Evolutionary conservation across 2,329 filamentous ascomycete genomes (phyloP).

Genomic region (Emergomyces pasteurianus): DNA sequence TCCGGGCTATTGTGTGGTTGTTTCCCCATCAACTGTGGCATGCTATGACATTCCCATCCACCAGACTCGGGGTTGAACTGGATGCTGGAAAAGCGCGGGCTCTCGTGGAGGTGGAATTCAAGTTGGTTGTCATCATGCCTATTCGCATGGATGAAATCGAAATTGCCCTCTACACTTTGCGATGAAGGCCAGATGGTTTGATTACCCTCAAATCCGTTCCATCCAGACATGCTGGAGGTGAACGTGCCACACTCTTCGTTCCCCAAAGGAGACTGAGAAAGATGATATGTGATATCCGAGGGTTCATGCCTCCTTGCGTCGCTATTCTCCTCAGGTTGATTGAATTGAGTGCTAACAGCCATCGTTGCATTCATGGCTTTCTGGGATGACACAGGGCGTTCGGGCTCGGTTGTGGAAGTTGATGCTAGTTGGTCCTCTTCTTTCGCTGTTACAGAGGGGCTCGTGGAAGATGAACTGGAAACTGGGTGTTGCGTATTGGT

Average conservation of each 20-base stretch:
- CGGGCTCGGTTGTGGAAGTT: neutral
- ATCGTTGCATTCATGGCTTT: neutral
- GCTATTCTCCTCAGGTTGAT: neutral
- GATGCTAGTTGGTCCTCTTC: constrained; percentile 12
- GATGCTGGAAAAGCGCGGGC: neutral
- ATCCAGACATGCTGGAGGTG: neutral
- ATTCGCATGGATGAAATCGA: neutral
- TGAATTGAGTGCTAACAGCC: neutral
- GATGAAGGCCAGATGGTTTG: neutral
- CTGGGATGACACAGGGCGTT: neutral
- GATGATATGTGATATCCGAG: neutral
- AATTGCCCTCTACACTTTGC: neutral
- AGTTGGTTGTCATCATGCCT: neutral
- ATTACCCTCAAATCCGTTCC: neutral
- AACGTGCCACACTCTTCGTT: neutral
- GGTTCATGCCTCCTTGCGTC: neutral
- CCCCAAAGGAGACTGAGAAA: neutral
- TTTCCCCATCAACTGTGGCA: neutral
- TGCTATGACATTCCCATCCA: constrained; percentile 5
- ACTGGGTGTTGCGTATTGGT: constrained; percentile 1
- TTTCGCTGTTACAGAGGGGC: constrained; percentile 13
- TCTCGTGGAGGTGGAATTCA: neutral
- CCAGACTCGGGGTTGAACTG: neutral
- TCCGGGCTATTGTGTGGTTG: neutral
- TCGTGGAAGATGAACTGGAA: neutral